phyloP scores from a whole-genome alignment of 768 basidiomycete species.

The Trametes cingulata region DNA sequence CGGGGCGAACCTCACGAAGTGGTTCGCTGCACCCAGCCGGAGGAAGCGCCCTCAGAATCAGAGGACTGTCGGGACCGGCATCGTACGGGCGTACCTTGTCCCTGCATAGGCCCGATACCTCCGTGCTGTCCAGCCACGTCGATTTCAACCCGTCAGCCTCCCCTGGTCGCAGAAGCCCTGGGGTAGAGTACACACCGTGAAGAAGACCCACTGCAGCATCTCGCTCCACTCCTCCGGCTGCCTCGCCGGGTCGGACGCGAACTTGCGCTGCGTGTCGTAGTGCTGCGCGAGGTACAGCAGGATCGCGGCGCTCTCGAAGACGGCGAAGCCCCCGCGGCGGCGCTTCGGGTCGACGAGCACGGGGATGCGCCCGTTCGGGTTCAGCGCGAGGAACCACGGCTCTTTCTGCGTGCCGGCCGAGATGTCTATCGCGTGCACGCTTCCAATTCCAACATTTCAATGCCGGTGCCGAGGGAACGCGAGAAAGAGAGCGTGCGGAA shows the following conservation, averaged over 20 bases:
- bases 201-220: constrained; percentile 86
- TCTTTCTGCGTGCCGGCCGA: constrained; percentile 75
- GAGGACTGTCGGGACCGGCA: background rate
- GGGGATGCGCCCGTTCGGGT: constrained; percentile 76
- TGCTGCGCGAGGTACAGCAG: constrained; percentile 76
- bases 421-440: constrained; percentile 56
- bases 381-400: constrained; percentile 73
- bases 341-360: constrained; percentile 63
- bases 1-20: constrained; percentile 63
- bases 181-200: constrained; percentile 46
- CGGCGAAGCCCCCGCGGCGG: constrained; percentile 56
- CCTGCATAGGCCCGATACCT: constrained; percentile 81
- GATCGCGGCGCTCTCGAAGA: constrained; percentile 83
- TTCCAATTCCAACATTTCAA: constrained; percentile 32
- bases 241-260: constrained; percentile 57
- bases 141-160: background rate
- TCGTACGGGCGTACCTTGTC: constrained; percentile 45
- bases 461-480: background rate
- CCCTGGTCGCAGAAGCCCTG: background rate
- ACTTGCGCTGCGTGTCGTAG: constrained; percentile 69
- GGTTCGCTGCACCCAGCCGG: constrained; percentile 41
- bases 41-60: background rate
- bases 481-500: too few relatives aligned
- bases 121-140: constrained; percentile 64
- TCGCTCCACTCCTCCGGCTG: constrained; percentile 63